Evolutionary conservation across 1,284 basidiomycete species (phyloP).

Genomic region (Trametes sp.): DNA sequence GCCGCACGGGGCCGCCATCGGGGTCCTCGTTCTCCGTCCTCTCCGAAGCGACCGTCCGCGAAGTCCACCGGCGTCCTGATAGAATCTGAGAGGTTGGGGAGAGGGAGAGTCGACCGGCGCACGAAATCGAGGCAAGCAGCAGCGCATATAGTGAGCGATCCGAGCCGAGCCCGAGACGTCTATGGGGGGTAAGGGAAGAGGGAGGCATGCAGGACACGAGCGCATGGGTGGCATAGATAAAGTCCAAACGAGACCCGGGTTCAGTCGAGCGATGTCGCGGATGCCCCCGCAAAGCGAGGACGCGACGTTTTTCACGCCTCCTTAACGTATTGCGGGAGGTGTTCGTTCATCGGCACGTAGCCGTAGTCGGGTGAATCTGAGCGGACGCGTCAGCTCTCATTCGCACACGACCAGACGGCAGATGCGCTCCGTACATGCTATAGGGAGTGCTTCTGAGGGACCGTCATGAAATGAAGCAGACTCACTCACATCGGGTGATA

Average conservation of each 20-base stretch:
- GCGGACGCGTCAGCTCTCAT: conserved; percentile 36
- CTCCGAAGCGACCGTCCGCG: conserved; percentile 11
- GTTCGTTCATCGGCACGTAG: conserved; percentile 78
- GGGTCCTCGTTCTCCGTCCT: conserved; percentile 15
- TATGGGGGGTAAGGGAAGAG: conserved; percentile 20
- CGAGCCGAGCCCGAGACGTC: conserved; percentile 30
- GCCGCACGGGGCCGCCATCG: conserved; percentile 19
- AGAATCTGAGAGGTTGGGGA: conserved; percentile 11
- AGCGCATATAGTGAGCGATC: conserved; percentile 27
- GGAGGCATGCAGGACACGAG: conserved; percentile 14
- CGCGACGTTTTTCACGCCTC: conserved; percentile 52
- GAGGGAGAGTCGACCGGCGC: conserved; percentile 12
- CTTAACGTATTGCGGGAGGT: conserved; percentile 74
- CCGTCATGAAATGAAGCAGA: conserved; percentile 28
- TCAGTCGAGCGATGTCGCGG: conserved; percentile 12
- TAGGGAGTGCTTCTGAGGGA: conserved; percentile 13
- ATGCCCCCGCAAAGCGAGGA: conserved; percentile 4
- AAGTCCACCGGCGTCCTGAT: conserved; percentile 18
- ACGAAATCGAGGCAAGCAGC: conserved; percentile 25
- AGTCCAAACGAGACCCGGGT: conserved; percentile 15
- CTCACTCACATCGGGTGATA: conserved; percentile 80
- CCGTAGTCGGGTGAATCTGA: conserved; percentile 85
- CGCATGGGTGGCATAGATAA: conserved; percentile 17
- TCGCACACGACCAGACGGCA: conserved; percentile 5
- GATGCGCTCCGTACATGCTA: conserved; percentile 18